Evolutionary conservation across 2,329 filamentous ascomycete species (phyloP), one percentile per base, ranked within the genome.

Genomic region (Ceratocystiopsis minuta): DNA sequence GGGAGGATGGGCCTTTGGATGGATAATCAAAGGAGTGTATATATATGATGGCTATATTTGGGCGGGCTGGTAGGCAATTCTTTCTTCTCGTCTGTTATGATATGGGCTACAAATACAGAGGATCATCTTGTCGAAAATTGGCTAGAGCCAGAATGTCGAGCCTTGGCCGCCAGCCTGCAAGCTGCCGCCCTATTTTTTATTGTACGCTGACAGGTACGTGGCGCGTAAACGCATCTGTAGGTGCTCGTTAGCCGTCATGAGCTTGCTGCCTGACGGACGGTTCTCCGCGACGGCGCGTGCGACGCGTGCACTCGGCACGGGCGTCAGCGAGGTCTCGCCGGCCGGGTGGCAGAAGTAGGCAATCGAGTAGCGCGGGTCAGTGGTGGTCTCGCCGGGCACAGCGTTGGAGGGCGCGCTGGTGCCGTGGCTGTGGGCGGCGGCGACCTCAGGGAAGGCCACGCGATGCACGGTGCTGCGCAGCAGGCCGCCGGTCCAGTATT

Each of bases 401-500:
- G 36, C 37, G 2, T 28, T 39, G 13, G n/a, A n/a, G n/a, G n/a
- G n/a, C n/a, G n/a, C n/a, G n/a, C n/a, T n/a, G n/a, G n/a, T n/a
- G n/a, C n/a, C n/a, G n/a, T n/a, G n/a, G n/a, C n/a, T n/a, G n/a
- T n/a, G n/a, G n/a, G n/a, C n/a, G n/a, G 37, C 38, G 11, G 34
- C 17, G n/a, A 37, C 16, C 10, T 45, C 28, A 18, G 66, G 61
- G 49, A 94, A 90, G 0, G 88, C 75, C 28, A 96, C 90, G 12
- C 88, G 68, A 55, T 96, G 90, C 6, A 95, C 75, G 0, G 88
- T 95, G 51, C 79, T 86, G 51, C 85, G 80, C 48, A 96, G 68
- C 38, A 95, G 60, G 0, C 87, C 86, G 49, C 81, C 80, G 1
- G 90, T 96, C 88, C 88, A 96, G 57, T 92, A 90, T 32, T 75